Base-by-base conservation (phyloP, 495 filamentous ascomycete species). In the Wilcoxina mikolae region DNA sequence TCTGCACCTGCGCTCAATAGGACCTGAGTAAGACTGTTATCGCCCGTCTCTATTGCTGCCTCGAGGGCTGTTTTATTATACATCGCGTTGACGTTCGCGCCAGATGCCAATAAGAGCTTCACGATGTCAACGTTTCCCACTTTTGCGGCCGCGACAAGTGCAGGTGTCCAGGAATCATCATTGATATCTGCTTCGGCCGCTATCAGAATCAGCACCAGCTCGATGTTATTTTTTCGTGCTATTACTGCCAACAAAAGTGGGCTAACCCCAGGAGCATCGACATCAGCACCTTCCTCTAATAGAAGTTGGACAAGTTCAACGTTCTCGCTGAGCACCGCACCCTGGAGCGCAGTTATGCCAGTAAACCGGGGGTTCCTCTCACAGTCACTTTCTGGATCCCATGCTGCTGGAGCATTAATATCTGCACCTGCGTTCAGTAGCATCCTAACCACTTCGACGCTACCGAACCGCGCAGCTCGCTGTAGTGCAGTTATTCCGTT, bases 401-500 rank as follows among this genome's bases (percentile, higher is more conserved):
- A n/a, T n/a, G n/a, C n/a, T 31, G 48, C 26, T 4, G 25, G 15
- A 22, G 10, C 48, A 39, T 51, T 51, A 11, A 51, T 28, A 9
- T 51, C 11, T 22, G 48, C 48, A 4, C 48, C 48, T 3, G 28
- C 28, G 12, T 51, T 20, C 29, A 51, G 23, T 7, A 51, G 24
- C 5, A 15, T 33, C 23, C 35, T 11, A 22, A 51, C 48, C 5
- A 51, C 10, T 12, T 51, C 48, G n/a, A 33, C 9, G 48, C 35
- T 11, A 12, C 48, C 48, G 22, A 4, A 25, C 15, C 24, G 31
- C 5, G 48, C n/a, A 5, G 48, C 48, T 17, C n/a, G n/a, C 22
- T 51, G 48, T 33, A 51, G 48, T 3, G 48, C 48, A 18, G 48
- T 51, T 22, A 5, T 10, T 38, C 45, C 45, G n/a, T n/a, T n/a